Base-by-base conservation (phyloP, 2,329 filamentous ascomycete genomes). In the Dactylellina leptospora region DNA sequence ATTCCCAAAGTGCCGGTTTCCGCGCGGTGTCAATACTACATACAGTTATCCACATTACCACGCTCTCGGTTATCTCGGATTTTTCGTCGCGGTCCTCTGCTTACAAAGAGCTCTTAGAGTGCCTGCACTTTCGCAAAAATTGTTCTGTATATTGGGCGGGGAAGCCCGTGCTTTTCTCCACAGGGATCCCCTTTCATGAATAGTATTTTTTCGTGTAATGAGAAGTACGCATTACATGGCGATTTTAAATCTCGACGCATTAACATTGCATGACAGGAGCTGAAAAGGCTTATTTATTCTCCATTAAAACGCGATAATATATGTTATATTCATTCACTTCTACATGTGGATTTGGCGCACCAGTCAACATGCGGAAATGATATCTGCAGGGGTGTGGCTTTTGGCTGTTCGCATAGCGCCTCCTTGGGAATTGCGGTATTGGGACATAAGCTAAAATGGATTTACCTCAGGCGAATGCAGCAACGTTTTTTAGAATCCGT, bases 241-340 rank as follows among this genome's bases (percentile, higher is more conserved):
- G 42, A 20, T 20, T 45, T 3, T 45, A 48, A 48, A 27, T 48
- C 4, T 16, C 42, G 25, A 27, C 38, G 16, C 16, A 9, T 11
- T 9, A n/a, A 4, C 13, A 27, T 23, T 48, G 22, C n/a, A 2
- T 45, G 16, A 45, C 40, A 22, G 40, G 22, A 23, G 18, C 18
- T 45, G 2, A 48, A 27, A 22, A 42, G 18, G 9, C 18, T 54
- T 38, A 5, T 9, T 25, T 55, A 38, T 33, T n/a, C 11, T 23
- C 61, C 47, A 51, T 59, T 53, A 27, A 53, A 68, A 47, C 42
- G 45, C 54, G 54, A 68, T 59, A 60, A 28, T 22, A 68, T 68
- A 45, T 38, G 28, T 44, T 47, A 64, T 56, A 40, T 45, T 20
- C 28, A 11, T 10, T 33, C 13, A 45, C 40, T 40, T 38, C 22